Conservation (phyloP, 129 eudicot species). For the Lactuca sativa region DNA sequence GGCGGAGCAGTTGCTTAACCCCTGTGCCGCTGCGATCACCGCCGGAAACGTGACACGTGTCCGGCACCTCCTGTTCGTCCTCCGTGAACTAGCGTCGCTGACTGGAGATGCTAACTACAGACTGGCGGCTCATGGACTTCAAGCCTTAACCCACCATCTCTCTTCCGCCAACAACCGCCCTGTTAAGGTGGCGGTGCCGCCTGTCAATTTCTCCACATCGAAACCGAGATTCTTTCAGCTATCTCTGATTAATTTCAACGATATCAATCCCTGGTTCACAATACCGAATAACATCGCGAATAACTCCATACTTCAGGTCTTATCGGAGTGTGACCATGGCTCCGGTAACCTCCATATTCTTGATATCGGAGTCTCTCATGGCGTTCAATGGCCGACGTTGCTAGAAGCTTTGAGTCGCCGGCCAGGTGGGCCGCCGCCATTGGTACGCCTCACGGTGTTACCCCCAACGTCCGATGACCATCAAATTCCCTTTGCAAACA, state of each 20-base stretch:
- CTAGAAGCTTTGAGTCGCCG: slow-evolving; percentile 70
- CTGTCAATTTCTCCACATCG: slow-evolving; percentile 41
- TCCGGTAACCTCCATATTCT: slow-evolving; percentile 57
- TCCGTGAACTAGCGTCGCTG: slow-evolving; percentile 67
- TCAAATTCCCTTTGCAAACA: slow-evolving; percentile 53
- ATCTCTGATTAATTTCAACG: slow-evolving; percentile 64
- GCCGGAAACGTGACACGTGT: slow-evolving; percentile 57
- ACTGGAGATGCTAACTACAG: slow-evolving; percentile 83
- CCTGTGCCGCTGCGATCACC: slow-evolving; percentile 72
- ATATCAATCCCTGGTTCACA: slow-evolving; percentile 80
- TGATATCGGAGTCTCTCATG: slow-evolving; percentile 87
- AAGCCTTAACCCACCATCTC: slow-evolving; percentile 61
- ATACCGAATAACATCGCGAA: slow-evolving; percentile 83
- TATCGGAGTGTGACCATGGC: slow-evolving; percentile 35
- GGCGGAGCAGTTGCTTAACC: slow-evolving; percentile 88
- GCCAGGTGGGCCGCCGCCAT: slow-evolving; percentile 73
- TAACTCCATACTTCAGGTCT: slow-evolving; percentile 71
- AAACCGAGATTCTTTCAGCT: slow-evolving; percentile 59
- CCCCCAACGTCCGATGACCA: slow-evolving; percentile 37
- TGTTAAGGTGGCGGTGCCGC: slow-evolving; percentile 20
- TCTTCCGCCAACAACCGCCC: slow-evolving; percentile 38
- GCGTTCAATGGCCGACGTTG: slow-evolving; percentile 75
- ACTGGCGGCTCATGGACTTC: slow-evolving; percentile 66
- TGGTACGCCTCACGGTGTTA: slow-evolving; percentile 68
- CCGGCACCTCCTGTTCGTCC: slow-evolving; percentile 69